Evolutionary conservation across 1,284 basidiomycete species (phyloP).

Genomic region (Leucoagaricus sp.): DNA sequence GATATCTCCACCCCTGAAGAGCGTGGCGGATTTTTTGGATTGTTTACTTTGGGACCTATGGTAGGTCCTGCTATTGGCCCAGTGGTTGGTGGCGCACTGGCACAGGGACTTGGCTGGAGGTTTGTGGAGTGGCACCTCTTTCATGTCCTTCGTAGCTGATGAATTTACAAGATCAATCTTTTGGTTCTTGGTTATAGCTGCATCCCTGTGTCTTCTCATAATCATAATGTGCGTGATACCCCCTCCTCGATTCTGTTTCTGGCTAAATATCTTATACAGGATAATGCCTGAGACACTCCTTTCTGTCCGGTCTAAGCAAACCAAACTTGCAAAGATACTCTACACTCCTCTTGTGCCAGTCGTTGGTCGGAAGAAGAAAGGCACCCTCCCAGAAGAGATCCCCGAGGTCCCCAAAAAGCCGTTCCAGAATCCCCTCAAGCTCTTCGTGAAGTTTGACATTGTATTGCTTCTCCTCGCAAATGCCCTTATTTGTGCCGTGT

Average conservation of each 20-base stretch:
- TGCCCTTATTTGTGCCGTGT: slow-evolving; percentile 58
- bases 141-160: background rate
- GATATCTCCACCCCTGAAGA: slow-evolving; percentile 56
- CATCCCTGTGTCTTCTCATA: slow-evolving; percentile 52
- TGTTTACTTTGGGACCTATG: slow-evolving; percentile 47
- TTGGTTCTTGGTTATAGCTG: slow-evolving; percentile 73
- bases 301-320: slow-evolving; percentile 55
- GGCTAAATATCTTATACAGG: slow-evolving; percentile 26
- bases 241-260: background rate
- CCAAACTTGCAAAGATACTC: slow-evolving; percentile 40
- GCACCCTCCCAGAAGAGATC: background rate
- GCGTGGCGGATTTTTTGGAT: slow-evolving; percentile 54
- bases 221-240: slow-evolving; percentile 52
- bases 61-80: slow-evolving; percentile 54
- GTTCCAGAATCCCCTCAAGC: slow-evolving; percentile 58
- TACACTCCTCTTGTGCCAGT: slow-evolving; percentile 58
- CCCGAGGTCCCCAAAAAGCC: slow-evolving; percentile 23
- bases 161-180: slow-evolving; percentile 62
- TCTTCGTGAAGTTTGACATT: slow-evolving; percentile 63
- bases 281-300: slow-evolving; percentile 67
- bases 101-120: slow-evolving; percentile 70
- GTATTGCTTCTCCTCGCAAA: slow-evolving; percentile 63
- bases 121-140: slow-evolving; percentile 23
- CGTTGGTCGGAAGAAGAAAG: slow-evolving; percentile 39
- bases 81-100: slow-evolving; percentile 59